These are phyloP conservation scores for Aspergillus persii DNA, from an alignment of 2,329 filamentous ascomycete species.

Conservation along the genomic window DNA sequence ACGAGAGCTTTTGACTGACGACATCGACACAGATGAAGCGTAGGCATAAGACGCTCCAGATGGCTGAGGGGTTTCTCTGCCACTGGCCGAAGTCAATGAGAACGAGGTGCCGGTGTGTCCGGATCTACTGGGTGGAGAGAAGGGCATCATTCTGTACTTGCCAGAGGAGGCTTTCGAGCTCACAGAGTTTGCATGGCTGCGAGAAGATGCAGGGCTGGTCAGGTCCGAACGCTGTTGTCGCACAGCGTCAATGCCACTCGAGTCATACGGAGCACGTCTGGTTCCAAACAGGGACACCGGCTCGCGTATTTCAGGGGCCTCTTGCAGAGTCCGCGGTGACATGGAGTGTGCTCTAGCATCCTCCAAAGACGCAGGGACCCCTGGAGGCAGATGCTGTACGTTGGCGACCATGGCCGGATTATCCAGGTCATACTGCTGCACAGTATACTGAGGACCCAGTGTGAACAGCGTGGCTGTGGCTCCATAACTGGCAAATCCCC, in stretches of 20 bases:
- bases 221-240: slow-evolving; percentile 63
- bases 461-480: slow-evolving; percentile 91
- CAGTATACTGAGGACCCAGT: slow-evolving; percentile 78
- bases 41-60: slow-evolving; percentile 44
- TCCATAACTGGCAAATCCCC: slow-evolving; percentile 82
- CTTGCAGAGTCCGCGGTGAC: slow-evolving; percentile 33
- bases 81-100: slow-evolving; percentile 39
- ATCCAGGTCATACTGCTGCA: slow-evolving; percentile 94
- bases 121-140: slow-evolving; percentile 43
- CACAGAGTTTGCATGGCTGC: slow-evolving; percentile 60
- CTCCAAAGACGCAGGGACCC: slow-evolving; percentile 76
- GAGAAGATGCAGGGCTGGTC: slow-evolving; percentile 64
- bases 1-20: slow-evolving; percentile 43
- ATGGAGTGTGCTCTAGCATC: slow-evolving; percentile 45
- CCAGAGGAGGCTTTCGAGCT: slow-evolving; percentile 56
- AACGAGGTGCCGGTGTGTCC: slow-evolving; percentile 47
- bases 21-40: slow-evolving; percentile 47
- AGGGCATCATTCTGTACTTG: slow-evolving; percentile 38
- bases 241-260: slow-evolving; percentile 61
- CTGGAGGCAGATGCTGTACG: slow-evolving; percentile 78
- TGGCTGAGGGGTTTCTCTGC: slow-evolving; percentile 34
- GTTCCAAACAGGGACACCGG: slow-evolving; percentile 70
- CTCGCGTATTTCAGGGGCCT: slow-evolving; percentile 63
- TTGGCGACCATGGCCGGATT: slow-evolving; percentile 80
- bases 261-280: slow-evolving; percentile 70